A percentile compares a stretch with the other conserved stretches of the same genome.
phyloP scores from a whole-genome alignment of 257 asterid genomes.

The Solanum dulcamara region DNA sequence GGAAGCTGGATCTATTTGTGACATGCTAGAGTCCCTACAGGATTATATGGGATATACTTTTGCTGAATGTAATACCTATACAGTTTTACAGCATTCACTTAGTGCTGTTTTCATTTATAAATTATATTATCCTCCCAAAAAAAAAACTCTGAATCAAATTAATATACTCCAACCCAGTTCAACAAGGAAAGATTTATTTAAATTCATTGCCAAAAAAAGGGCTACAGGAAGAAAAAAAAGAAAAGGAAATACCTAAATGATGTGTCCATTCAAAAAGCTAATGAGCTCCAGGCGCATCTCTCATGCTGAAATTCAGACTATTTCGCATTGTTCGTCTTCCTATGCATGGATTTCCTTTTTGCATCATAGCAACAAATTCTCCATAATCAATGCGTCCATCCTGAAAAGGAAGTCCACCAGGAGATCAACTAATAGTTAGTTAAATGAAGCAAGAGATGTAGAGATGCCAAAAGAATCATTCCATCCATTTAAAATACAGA shows the following conservation, averaged over 20 bases:
- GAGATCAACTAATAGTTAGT: not conserved
- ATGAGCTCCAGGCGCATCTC: slow-evolving; percentile 32
- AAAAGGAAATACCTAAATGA: slow-evolving; percentile 1
- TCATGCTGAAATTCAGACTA: slow-evolving; percentile 38
- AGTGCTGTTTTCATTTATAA: not conserved
- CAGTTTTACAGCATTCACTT: not conserved
- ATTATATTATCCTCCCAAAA: not conserved
- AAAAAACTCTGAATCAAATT: not conserved
- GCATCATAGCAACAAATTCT: slow-evolving; percentile 50
- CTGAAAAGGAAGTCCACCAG: slow-evolving; percentile 13
- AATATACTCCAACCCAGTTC: not conserved
- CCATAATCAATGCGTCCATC: slow-evolving; percentile 44
- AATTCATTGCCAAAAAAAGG: not conserved
- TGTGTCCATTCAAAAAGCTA: not conserved
- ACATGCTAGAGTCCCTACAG: not conserved
- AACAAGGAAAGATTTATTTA: not conserved
- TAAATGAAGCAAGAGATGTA: not conserved
- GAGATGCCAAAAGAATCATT: not conserved
- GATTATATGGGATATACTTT: not conserved
- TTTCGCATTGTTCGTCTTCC: slow-evolving; percentile 45
- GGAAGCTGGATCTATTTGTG: not conserved
- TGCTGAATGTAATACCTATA: not conserved
- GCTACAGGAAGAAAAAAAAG: not conserved
- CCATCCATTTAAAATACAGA: not conserved
- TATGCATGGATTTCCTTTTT: slow-evolving; percentile 36